These are phyloP conservation scores for Streptanthus diversifolius DNA, from an alignment of 345 rosid species.

Conservation along the genomic window DNA sequence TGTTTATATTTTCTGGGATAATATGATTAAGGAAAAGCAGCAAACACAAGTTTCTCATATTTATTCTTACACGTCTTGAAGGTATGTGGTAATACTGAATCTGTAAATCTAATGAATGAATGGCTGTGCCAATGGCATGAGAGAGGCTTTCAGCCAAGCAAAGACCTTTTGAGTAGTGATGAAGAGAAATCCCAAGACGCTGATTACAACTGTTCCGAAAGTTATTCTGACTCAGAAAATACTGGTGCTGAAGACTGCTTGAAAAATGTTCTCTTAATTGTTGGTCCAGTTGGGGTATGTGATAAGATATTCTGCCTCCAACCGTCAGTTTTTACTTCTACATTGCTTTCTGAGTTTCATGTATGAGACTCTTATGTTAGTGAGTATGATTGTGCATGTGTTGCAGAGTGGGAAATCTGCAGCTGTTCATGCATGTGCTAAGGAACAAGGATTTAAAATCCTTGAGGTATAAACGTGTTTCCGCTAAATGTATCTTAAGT, in stretches of 20 bases:
- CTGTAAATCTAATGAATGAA: constrained; percentile 68
- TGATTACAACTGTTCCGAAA: constrained; percentile 40
- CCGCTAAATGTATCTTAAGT: constrained; percentile 1
- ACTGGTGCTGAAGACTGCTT: constrained; percentile 40
- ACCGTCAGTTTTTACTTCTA: constrained; percentile 1
- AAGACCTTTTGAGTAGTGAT: constrained; percentile 35
- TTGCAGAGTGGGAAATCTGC: constrained; percentile 97
- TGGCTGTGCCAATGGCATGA: constrained; percentile 76
- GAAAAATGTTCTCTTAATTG: constrained; percentile 77
- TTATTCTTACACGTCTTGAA: constrained; percentile 36
- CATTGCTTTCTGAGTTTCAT: neutral
- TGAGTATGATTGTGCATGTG: constrained; percentile 16
- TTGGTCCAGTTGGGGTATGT: constrained; percentile 76
- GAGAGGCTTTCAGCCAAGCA: constrained; percentile 43
- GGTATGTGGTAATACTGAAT: constrained; percentile 84
- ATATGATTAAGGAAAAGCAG: neutral
- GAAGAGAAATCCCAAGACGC: constrained; percentile 39
- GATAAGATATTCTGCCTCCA: constrained; percentile 12
- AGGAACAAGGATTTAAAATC: constrained; percentile 82
- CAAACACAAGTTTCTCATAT: neutral
- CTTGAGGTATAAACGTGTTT: constrained; percentile 59
- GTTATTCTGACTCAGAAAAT: constrained; percentile 63
- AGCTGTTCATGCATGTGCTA: constrained; percentile 86
- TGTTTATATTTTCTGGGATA: constrained; percentile 7
- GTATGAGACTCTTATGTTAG: constrained; percentile 9